Conservation (phyloP, 2,329 filamentous ascomycete species). For the Pseudogymnoascus sp. region DNA sequence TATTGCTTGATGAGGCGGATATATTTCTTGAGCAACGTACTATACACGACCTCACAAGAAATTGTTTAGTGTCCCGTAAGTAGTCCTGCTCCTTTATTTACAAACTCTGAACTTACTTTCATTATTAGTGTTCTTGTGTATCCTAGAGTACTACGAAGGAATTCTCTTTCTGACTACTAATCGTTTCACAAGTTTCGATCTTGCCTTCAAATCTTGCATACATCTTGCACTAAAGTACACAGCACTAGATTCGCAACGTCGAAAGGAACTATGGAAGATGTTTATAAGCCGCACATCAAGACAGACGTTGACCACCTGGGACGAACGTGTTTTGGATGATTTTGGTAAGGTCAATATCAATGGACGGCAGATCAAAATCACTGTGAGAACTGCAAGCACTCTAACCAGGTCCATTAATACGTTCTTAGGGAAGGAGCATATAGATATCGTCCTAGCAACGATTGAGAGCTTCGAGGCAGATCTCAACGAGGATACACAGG, state of each 20-base stretch:
- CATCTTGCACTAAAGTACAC: constrained; percentile 25
- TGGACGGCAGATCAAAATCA: constrained; percentile 8
- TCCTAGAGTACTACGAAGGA: constrained; percentile 31
- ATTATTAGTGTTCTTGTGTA: constrained; percentile 32
- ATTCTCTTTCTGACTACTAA: constrained; percentile 31
- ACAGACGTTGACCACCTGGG: background rate
- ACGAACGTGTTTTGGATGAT: background rate
- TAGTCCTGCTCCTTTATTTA: constrained; percentile 29
- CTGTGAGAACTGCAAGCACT: background rate
- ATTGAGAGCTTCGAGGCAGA: constrained; percentile 9
- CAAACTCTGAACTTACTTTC: constrained; percentile 32
- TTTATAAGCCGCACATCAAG: constrained; percentile 7
- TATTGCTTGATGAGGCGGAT: constrained; percentile 31
- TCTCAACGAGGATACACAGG: constrained; percentile 7
- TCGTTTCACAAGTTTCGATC: constrained; percentile 28
- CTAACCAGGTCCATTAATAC: background rate
- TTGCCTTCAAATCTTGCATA: constrained; percentile 28
- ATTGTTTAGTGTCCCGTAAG: constrained; percentile 22
- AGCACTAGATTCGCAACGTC: constrained; percentile 14
- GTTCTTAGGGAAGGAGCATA: background rate
- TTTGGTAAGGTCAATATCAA: background rate
- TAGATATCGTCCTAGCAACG: constrained; percentile 8
- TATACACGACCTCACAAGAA: constrained; percentile 23
- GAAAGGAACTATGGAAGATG: constrained; percentile 19
- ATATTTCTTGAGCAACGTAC: constrained; percentile 29